Evolutionary conservation across 495 filamentous ascomycete genomes (phyloP).

Genomic region (Penicillium silybi): DNA sequence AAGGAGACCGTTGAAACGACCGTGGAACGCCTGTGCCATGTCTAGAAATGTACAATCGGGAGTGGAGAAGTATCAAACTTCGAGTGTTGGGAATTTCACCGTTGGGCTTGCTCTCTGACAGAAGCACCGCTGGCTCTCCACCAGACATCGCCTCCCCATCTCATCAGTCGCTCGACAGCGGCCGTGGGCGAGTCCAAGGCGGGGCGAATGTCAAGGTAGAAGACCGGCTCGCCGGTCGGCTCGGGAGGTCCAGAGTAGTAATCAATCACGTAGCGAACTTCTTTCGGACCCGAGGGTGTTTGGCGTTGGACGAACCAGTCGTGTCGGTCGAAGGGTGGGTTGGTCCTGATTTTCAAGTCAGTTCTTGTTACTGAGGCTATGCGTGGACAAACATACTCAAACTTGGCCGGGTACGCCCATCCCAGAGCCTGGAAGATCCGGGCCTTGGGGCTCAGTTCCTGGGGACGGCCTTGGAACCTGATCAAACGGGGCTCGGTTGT

Average conservation of each 20-base stretch:
- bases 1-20: slow-evolving; percentile 6
- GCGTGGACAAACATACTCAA: slow-evolving; percentile 50
- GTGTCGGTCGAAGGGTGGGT: slow-evolving; percentile 94
- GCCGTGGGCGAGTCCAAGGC: slow-evolving; percentile 79
- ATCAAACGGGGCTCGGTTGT: slow-evolving; percentile 63
- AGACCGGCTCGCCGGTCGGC: slow-evolving; percentile 87
- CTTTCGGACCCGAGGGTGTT: slow-evolving; percentile 56
- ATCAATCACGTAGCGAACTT: slow-evolving; percentile 95
- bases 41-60: slow-evolving; percentile 23
- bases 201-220: slow-evolving; percentile 94
- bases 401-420: slow-evolving; percentile 72
- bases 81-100: slow-evolving; percentile 3
- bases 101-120: slow-evolving; percentile 37
- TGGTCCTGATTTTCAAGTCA: slow-evolving; percentile 45
- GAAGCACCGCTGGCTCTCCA: slow-evolving; percentile 78
- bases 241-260: slow-evolving; percentile 91
- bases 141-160: slow-evolving; percentile 95
- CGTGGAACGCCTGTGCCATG: slow-evolving; percentile 28
- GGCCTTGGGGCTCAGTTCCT: slow-evolving; percentile 88
- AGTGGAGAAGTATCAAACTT: slow-evolving; percentile 25
- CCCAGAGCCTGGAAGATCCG: slow-evolving; percentile 73
- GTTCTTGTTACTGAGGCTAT: neutral
- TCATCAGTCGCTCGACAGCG: slow-evolving; percentile 75
- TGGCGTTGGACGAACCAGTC: slow-evolving; percentile 89
- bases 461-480: slow-evolving; percentile 81